A percentile compares a stretch with the other conserved stretches of the same genome.
Conservation (phyloP, 176 grass and related monocot genomes). For the bread wheat (Triticum aestivum) region DNA sequence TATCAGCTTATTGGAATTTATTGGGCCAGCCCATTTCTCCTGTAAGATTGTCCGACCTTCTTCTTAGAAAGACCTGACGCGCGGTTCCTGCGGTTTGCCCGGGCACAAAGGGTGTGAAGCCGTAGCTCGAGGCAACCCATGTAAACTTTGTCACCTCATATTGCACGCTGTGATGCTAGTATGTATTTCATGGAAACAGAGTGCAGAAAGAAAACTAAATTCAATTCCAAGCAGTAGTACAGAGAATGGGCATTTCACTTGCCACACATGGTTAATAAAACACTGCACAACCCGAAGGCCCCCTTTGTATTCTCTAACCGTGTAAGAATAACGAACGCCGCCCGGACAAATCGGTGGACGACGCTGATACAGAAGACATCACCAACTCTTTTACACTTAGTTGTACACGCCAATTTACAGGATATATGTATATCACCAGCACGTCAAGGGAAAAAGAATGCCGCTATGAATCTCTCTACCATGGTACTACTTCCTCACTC, state of each 20-base stretch:
- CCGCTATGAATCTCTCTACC: constrained; percentile 11
- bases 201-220: not conserved
- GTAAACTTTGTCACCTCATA: too few species aligned
- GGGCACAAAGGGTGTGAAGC: too few species aligned
- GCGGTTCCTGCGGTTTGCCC: too few species aligned
- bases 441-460: not conserved
- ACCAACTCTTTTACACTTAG: constrained; percentile 31
- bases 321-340: constrained; percentile 13
- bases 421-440: constrained; percentile 18
- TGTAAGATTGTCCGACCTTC: too few species aligned
- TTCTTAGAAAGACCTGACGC: too few species aligned
- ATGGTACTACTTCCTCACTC: constrained; percentile 38
- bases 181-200: not conserved
- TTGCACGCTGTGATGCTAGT: too few species aligned
- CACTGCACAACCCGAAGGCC: not conserved
- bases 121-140: too few species aligned
- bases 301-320: constrained; percentile 23
- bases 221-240: not conserved
- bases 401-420: constrained; percentile 54
- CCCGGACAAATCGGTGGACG: constrained; percentile 19
- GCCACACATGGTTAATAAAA: not conserved
- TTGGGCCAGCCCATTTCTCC: too few species aligned
- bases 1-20: too few species aligned
- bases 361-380: not conserved
- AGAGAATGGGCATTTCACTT: not conserved